Base-by-base conservation (phyloP, 306 rosid species). In the Fragaria ananassa region DNA sequence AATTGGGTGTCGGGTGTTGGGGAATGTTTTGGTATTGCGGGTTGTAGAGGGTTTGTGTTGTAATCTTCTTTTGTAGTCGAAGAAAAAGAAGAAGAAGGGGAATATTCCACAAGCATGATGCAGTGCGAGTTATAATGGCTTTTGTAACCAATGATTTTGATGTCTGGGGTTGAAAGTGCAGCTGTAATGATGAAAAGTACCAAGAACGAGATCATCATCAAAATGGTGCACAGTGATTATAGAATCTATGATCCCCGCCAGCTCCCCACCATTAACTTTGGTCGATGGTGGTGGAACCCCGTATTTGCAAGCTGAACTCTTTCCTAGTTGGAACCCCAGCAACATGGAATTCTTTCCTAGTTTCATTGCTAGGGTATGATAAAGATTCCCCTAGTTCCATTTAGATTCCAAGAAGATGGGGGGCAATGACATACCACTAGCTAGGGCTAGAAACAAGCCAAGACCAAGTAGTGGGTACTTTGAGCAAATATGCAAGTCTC, bases 351-450 rank as follows among this genome's bases (percentile, higher is more conserved):
- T 31, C 44, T 57, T 21, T 21, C 29, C 31, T 21, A 57, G 56
- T 74, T 53, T 71, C 62, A 18, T 62, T 13, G 42, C 41, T 31
- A 62, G 68, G 47, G 39, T 72, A 45, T 64, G 34, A 75, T 62
- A 74, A 70, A 93, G 92, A 89, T 87, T 91, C 96, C 70, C 83
- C 0, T 0, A 56, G 80, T 81, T 81, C 86, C 82, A 74, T 70
- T 81, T 71, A 81, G 85, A 87, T 84, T 87, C 94, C 91, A 85
- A 86, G 78, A 84, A 65, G 73, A 89, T 86, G 76, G 89, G 85
- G 85, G 83, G 69, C 78, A 79, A 62, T 56, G 71, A 46, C 31
- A 54, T 45, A 35, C 79, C 89, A 83, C 84, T 64, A 58, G 39
- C 66, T 25, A 60, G n/a, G 67, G 67, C 68, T 8, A 64, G 47